Percentiles rank a stretch among this genome's conserved stretches.
Conservation (phyloP, 176 grass and related monocot genomes). For the Eleusine coracana region DNA sequence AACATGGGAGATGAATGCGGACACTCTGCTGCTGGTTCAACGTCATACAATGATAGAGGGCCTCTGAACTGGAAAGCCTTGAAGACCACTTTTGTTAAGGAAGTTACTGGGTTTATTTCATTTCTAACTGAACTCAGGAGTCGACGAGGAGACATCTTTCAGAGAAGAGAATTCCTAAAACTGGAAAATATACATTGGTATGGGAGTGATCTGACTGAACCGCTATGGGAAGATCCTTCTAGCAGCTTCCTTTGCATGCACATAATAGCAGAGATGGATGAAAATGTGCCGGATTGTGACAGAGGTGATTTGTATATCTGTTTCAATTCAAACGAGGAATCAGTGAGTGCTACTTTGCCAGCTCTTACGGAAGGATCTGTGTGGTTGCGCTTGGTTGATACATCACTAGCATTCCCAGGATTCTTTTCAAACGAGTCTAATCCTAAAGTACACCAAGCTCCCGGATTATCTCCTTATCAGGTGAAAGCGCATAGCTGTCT, state of each 20-base stretch:
- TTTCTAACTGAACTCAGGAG: constrained; percentile 76
- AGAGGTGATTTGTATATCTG: constrained; percentile 68
- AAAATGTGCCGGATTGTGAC: constrained; percentile 27
- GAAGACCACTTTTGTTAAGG: constrained; percentile 62
- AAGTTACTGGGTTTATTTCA: constrained; percentile 78
- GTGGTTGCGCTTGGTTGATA: constrained; percentile 92
- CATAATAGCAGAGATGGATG: constrained; percentile 56
- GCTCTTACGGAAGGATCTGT: constrained; percentile 56
- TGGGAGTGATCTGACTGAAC: constrained; percentile 67
- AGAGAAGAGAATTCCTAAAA: constrained; percentile 79
- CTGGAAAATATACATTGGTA: constrained; percentile 87
- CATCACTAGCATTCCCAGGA: constrained; percentile 79
- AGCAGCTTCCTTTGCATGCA: constrained; percentile 75
- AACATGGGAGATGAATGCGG: constrained; percentile 94
- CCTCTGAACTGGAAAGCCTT: constrained; percentile 71
- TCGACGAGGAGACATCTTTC: constrained; percentile 65
- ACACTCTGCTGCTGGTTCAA: constrained; percentile 70
- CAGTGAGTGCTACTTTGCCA: constrained; percentile 57
- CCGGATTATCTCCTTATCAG: constrained; percentile 69
- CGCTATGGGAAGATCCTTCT: constrained; percentile 61
- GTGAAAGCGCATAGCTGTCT: constrained; percentile 74
- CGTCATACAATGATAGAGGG: constrained; percentile 63
- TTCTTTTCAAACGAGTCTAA: constrained; percentile 64
- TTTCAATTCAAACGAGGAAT: constrained; percentile 69
- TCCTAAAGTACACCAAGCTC: constrained; percentile 45